Conservation (phyloP, 2,329 filamentous ascomycete genomes). For the Diaporthe ampelina region DNA sequence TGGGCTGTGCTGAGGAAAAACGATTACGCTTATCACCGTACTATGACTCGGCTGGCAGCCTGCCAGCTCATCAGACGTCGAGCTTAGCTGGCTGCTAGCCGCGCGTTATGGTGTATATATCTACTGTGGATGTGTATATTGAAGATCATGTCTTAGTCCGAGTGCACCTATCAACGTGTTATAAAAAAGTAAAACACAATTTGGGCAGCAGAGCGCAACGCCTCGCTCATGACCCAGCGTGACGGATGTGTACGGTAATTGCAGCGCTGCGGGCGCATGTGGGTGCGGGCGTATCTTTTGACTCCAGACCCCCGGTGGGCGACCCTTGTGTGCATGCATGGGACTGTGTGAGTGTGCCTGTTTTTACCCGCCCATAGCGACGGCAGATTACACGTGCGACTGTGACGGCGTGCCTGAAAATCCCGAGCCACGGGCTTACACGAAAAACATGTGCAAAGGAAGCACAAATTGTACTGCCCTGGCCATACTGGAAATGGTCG, state of each 20-base stretch:
- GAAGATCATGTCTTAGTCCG: background rate
- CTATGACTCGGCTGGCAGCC: conserved; percentile 12
- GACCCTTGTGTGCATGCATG: background rate
- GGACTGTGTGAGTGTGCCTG: background rate
- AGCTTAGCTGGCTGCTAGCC: conserved; percentile 11
- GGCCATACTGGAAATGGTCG: background rate
- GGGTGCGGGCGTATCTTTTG: conserved; percentile 6
- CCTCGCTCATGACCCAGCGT: background rate
- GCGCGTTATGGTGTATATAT: background rate
- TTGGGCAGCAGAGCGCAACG: conserved; percentile 17
- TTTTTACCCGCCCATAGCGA: conserved; percentile 30
- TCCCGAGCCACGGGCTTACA: conserved; percentile 1
- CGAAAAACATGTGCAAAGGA: background rate
- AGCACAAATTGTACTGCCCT: background rate
- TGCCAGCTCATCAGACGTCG: conserved; percentile 27
- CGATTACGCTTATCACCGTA: background rate
- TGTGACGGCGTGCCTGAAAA: conserved; percentile 30
- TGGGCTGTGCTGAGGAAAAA: conserved; percentile 16
- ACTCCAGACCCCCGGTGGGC: background rate
- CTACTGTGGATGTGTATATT: background rate
- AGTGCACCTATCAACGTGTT: conserved; percentile 5
- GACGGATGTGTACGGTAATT: background rate
- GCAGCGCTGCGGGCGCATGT: conserved; percentile 3
- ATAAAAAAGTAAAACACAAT: background rate
- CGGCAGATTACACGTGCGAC: conserved; percentile 32